Conservation (phyloP, 192 early-diverging fungal species). For the Backusella tarrabulga region DNA sequence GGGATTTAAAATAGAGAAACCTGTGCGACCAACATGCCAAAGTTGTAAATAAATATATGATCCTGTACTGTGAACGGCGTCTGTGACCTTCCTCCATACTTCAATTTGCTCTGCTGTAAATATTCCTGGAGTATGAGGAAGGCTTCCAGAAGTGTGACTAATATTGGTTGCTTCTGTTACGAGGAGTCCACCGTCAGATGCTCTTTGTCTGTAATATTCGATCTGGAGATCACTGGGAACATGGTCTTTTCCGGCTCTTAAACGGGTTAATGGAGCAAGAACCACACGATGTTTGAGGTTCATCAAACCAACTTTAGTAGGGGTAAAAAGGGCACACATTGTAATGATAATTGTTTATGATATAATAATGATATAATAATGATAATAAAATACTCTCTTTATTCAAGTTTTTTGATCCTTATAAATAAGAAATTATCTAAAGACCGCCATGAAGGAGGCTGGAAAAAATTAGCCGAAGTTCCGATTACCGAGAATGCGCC, state of each 20-base stretch:
- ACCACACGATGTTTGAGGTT: slow-evolving; percentile 22
- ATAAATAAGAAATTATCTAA: background rate
- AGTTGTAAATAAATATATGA: slow-evolving; percentile 56
- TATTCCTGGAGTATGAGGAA: slow-evolving; percentile 32
- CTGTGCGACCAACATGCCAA: slow-evolving; percentile 37
- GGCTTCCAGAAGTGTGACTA: background rate
- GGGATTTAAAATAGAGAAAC: slow-evolving; percentile 1
- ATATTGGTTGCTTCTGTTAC: slow-evolving; percentile 25
- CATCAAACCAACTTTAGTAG: slow-evolving; percentile 10
- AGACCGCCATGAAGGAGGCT: background rate
- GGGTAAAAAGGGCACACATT: slow-evolving; percentile 11
- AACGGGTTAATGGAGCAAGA: slow-evolving; percentile 24
- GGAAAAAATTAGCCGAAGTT: background rate
- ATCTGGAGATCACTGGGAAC: slow-evolving; percentile 9
- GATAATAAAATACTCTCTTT: too few relatives aligned
- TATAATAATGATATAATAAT: background rate
- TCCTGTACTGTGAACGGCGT: slow-evolving; percentile 54
- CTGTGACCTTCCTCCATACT: slow-evolving; percentile 51
- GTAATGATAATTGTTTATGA: background rate
- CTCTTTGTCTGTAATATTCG: slow-evolving; percentile 27
- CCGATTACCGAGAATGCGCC: background rate
- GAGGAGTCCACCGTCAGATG: slow-evolving; percentile 16
- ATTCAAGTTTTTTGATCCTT: background rate
- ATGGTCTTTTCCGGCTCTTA: background rate
- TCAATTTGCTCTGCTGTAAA: slow-evolving; percentile 38